Percentiles rank a stretch among this genome's conserved stretches.
These are phyloP conservation scores for Penicillium dipodomyicola DNA, from an alignment of 495 filamentous ascomycete species.

Conservation along the genomic window DNA sequence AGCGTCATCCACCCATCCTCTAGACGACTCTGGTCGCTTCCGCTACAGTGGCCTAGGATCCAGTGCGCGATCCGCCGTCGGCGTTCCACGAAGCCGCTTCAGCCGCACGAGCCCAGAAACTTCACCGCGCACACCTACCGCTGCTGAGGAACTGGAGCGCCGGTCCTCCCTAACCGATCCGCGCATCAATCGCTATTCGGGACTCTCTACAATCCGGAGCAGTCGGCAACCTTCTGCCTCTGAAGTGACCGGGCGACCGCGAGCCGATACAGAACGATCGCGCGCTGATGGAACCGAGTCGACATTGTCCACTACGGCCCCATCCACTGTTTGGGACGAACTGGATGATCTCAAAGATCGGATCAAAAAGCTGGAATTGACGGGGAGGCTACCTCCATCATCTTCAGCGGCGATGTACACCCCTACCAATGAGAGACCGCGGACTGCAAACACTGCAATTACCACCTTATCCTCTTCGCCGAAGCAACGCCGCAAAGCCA, in stretches of 20 bases:
- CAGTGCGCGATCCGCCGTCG: slow-evolving; percentile 46
- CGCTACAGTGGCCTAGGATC: slow-evolving; percentile 40
- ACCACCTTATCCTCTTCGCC: slow-evolving; percentile 90
- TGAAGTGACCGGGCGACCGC: slow-evolving; percentile 42
- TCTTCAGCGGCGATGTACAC: slow-evolving; percentile 76
- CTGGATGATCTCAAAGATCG: slow-evolving; percentile 93
- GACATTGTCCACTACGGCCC: slow-evolving; percentile 77
- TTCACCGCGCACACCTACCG: slow-evolving; percentile 44
- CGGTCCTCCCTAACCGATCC: slow-evolving; percentile 46
- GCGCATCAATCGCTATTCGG: slow-evolving; percentile 53
- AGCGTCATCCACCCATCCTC: slow-evolving; percentile 50
- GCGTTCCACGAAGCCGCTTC: slow-evolving; percentile 39
- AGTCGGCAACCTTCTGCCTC: slow-evolving; percentile 51
- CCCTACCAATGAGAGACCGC: slow-evolving; percentile 74
- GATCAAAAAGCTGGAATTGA: slow-evolving; percentile 87
- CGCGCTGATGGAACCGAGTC: slow-evolving; percentile 70
- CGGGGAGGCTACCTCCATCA: slow-evolving; percentile 78
- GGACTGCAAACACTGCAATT: slow-evolving; percentile 88
- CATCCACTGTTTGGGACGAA: slow-evolving; percentile 97
- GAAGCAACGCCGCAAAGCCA: slow-evolving; percentile 56
- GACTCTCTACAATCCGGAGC: slow-evolving; percentile 50
- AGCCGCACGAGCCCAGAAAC: slow-evolving; percentile 41
- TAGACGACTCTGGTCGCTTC: slow-evolving; percentile 45
- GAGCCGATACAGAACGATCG: slow-evolving; percentile 48
- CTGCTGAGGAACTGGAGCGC: slow-evolving; percentile 45